A percentile compares a stretch with the other conserved stretches of the same genome.
phyloP scores from a whole-genome alignment of 2,329 filamentous ascomycete genomes.

The Penicillium sp. region DNA sequence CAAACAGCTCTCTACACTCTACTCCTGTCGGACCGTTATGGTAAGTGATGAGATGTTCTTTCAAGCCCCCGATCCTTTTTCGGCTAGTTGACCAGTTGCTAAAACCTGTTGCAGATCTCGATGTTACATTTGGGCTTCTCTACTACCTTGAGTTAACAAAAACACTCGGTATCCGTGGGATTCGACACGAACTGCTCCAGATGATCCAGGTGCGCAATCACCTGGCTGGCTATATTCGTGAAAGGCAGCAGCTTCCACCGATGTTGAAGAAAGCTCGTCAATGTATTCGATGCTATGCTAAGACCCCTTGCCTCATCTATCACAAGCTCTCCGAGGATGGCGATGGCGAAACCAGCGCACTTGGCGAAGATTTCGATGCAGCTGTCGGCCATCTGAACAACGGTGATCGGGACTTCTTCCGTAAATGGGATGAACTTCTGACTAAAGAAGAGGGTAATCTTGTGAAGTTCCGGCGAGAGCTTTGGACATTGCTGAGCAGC shows the following conservation, averaged over 20 bases:
- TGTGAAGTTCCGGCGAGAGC: slow-evolving; percentile 79
- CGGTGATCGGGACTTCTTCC: slow-evolving; percentile 77
- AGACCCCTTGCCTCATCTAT: slow-evolving; percentile 87
- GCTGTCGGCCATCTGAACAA: slow-evolving; percentile 74
- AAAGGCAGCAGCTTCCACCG: slow-evolving; percentile 76
- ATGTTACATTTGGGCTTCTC: slow-evolving; percentile 83
- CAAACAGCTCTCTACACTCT: slow-evolving; percentile 95
- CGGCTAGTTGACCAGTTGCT: slow-evolving; percentile 8
- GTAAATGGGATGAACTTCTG: slow-evolving; percentile 89
- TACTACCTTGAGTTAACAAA: slow-evolving; percentile 94
- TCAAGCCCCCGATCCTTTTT: not conserved
- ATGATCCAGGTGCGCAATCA: slow-evolving; percentile 97
- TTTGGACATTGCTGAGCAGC: slow-evolving; percentile 92
- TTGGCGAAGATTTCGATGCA: slow-evolving; percentile 79
- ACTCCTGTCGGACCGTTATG: slow-evolving; percentile 86
- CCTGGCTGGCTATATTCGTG: slow-evolving; percentile 78
- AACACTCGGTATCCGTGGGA: slow-evolving; percentile 78
- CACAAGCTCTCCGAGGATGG: slow-evolving; percentile 87
- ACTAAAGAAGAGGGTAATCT: slow-evolving; percentile 93
- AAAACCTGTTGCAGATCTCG: slow-evolving; percentile 61
- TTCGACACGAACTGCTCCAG: slow-evolving; percentile 84
- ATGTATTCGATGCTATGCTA: slow-evolving; percentile 87
- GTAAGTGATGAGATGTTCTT: slow-evolving; percentile 37
- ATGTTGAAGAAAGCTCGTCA: slow-evolving; percentile 81
- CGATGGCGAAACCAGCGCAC: slow-evolving; percentile 74